Conservation (phyloP, 176 grass and related monocot genomes). For the Poa annua region DNA sequence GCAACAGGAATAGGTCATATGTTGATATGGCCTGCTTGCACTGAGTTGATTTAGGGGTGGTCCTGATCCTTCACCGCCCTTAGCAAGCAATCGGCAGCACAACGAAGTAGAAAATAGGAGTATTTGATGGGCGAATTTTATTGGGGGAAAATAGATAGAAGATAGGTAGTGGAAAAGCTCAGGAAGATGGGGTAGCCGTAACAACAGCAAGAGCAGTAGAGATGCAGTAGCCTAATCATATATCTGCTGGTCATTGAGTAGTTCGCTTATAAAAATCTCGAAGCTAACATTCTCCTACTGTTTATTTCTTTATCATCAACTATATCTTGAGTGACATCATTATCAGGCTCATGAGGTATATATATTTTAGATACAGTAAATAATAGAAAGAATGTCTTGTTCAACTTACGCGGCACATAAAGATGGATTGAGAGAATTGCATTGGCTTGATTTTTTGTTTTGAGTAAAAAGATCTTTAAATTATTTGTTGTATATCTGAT, state of each 20-base stretch:
- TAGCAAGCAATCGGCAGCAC: too few relatives aligned
- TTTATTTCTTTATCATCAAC: background rate
- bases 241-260: background rate
- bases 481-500: background rate
- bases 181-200: too few relatives aligned
- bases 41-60: too few relatives aligned
- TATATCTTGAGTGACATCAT: background rate
- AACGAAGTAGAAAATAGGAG: too few relatives aligned
- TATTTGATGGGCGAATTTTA: too few relatives aligned
- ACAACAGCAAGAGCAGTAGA: background rate
- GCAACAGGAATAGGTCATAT: too few relatives aligned
- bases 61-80: too few relatives aligned
- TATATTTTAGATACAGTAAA: background rate
- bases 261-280: background rate
- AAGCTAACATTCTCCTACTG: background rate
- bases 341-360: background rate
- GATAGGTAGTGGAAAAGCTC: too few relatives aligned
- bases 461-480: background rate
- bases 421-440: slow-evolving; percentile 8
- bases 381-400: background rate
- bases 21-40: too few relatives aligned
- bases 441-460: slow-evolving; percentile 1
- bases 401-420: background rate
- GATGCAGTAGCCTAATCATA: background rate
- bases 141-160: too few relatives aligned